Evolutionary conservation across 2,329 filamentous ascomycete genomes (phyloP).

Genomic region (Fusarium sp.): DNA sequence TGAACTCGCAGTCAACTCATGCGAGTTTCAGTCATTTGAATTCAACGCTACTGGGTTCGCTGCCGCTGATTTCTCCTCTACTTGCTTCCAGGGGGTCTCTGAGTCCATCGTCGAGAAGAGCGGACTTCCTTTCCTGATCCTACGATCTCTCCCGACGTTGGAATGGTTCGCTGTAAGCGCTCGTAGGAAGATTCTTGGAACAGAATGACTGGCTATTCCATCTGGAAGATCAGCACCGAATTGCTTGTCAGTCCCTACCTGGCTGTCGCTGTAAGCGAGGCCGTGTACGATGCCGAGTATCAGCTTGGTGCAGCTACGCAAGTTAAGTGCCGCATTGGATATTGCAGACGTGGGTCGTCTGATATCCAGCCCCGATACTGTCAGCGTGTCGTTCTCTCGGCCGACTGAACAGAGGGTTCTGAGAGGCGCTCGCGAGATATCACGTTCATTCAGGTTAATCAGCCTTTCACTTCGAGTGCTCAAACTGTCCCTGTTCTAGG

Average conservation of each 20-base stretch:
- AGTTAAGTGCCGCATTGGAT: constrained; percentile 48
- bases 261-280: constrained; percentile 24
- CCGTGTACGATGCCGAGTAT: constrained; percentile 37
- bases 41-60: neutral
- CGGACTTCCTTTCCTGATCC: neutral
- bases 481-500: neutral
- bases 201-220: neutral
- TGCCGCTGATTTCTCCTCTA: neutral
- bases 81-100: neutral
- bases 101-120: neutral
- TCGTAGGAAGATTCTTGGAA: neutral
- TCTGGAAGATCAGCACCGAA: constrained; percentile 34
- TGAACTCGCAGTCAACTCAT: neutral
- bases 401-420: constrained; percentile 31
- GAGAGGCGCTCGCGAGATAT: constrained; percentile 34
- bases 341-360: constrained; percentile 30
- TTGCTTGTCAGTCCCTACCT: constrained; percentile 24
- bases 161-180: neutral
- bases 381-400: constrained; percentile 26
- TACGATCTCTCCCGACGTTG: neutral
- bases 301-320: constrained; percentile 33
- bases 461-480: neutral
- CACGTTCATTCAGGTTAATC: constrained; percentile 39
- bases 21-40: neutral
- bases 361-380: neutral